Evolutionary conservation across 2,329 filamentous ascomycete species (phyloP), one percentile per base, ranked within the genome.

Genomic region (Xylaria hypoxylon): DNA sequence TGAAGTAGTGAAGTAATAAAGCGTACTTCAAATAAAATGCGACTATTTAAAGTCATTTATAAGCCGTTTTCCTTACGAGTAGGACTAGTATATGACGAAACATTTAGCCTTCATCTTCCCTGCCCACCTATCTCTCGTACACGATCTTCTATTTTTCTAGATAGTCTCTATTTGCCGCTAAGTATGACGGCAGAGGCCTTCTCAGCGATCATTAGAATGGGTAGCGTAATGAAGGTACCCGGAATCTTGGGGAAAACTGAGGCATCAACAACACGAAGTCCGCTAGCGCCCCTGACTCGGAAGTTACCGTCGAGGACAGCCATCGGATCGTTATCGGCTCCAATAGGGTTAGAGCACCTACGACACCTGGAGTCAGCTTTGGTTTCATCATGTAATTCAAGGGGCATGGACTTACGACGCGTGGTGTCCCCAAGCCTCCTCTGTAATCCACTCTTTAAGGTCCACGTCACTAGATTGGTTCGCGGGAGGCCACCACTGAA

Each of bases 241-340:
- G 86, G 85, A 64, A 85, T 84, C 66, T 79, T 80, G 3, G 84
- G 84, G 67, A 83, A 87, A 1, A 81, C 79, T n/a, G 80, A 83
- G 3, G 84, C 86, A 76, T 88, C 86, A 3, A 88, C 86, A 7
- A 87, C 85, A 40, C 86, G 78, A 22, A 88, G 74, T 0, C 82
- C 81, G 1, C 78, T 75, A 0, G 85, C 81, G 1, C 84, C 85
- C 15, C 82, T 78, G 2, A 88, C 85, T 8, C 80, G 78, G 72
- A 87, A 86, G 64, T 81, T 77, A 0, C 76, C 77, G 70, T 88
- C 84, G 45, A 88, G 73, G 2, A 87, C 85, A 6, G 84, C 85
- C 74, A 80, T 82, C 1, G 78, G 76, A 71, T 88, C 85, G 28
- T 78, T 78, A 33, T 85, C 83, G 1, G 79, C 77, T 15, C 73